These are phyloP conservation scores for Ciborinia camelliae DNA, from an alignment of 2,329 filamentous ascomycete species.

Conservation along the genomic window DNA sequence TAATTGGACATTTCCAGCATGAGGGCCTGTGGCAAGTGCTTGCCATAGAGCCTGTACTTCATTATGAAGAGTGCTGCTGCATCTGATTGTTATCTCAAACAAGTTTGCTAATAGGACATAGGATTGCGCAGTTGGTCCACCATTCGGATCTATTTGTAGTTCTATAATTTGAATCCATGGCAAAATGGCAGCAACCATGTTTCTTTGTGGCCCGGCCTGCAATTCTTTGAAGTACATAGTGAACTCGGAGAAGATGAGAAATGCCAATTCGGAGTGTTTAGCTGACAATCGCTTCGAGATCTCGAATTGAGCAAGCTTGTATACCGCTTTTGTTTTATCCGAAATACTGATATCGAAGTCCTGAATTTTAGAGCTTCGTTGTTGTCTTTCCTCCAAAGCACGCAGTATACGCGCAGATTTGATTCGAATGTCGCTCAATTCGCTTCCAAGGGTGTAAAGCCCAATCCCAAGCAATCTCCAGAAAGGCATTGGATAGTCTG, in stretches of 20 bases:
- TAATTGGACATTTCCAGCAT: conserved; percentile 89
- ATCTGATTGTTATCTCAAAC: conserved; percentile 93
- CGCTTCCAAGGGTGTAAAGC: conserved; percentile 88
- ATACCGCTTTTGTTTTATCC: conserved; percentile 96
- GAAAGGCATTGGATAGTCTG: conserved; percentile 79
- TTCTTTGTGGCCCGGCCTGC: conserved; percentile 77
- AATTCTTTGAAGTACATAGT: conserved; percentile 89
- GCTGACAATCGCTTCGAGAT: conserved; percentile 87
- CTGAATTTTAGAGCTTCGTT: conserved; percentile 84
- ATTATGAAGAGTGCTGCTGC: conserved; percentile 82
- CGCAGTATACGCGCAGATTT: conserved; percentile 81
- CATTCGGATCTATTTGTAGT: conserved; percentile 85
- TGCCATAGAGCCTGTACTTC: conserved; percentile 98
- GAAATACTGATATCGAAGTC: conserved; percentile 98
- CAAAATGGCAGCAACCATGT: conserved; percentile 88
- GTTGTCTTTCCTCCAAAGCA: conserved; percentile 76
- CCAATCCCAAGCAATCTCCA: conserved; percentile 89
- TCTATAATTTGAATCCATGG: conserved; percentile 97
- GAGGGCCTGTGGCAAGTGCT: conserved; percentile 86
- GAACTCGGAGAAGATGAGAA: conserved; percentile 94
- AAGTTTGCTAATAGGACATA: conserved; percentile 95
- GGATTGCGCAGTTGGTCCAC: conserved; percentile 83
- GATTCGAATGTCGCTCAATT: conserved; percentile 82
- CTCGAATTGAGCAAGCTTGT: conserved; percentile 95
- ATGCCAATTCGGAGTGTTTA: conserved; percentile 84